Evolutionary conservation across 176 grass and related monocot genomes (phyloP), one percentile per base, ranked within the genome.

Genomic region (Eragrostis curvula): DNA sequence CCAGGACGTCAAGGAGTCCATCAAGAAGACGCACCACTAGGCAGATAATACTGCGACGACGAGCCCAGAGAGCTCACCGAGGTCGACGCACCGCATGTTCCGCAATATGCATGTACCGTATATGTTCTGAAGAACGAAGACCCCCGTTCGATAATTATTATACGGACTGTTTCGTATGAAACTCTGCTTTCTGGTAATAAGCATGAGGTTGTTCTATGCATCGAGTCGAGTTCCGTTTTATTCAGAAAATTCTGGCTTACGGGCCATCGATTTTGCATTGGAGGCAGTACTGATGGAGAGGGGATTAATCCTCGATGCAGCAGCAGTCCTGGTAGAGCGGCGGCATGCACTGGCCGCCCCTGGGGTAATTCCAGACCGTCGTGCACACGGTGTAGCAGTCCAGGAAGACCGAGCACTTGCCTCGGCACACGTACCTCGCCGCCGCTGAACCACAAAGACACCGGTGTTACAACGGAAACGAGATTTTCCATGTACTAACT

Each of bases 251-350:
- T 15, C 15, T 36, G 28, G 29, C 27, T 2, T 32, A 64, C 9
- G 5, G 41, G 41, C 42, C 75, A 46, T 50, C 12, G 45, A 48
- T 70, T 70, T 8, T 63, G 24, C 28, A 39, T 5, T n/a, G n/a
- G n/a, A n/a, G n/a, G n/a, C n/a, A n/a, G n/a, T n/a, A n/a, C n/a
- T n/a, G n/a, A n/a, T n/a, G n/a, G 8, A 9, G 59, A n/a, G 69
- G 2, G 9, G 45, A 9, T 29, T 7, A 29, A 36, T 36, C 32
- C 18, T 52, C 2, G 47, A 73, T 36, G 70, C 70, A 73, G 72
- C 83, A 86, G 39, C 87, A 86, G 48, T 82, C 82, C 42, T 82
- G 83, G 73, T 82, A 71, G 7, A 70, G 12, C 0, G 88, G 88
- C 13, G 77, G 76, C 65, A 86, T 44, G 29, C 88, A 90, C 14